Evolutionary conservation across 2,329 filamentous ascomycete genomes (phyloP), one percentile per base, ranked within the genome.

Genomic region (Alternaria longipes): DNA sequence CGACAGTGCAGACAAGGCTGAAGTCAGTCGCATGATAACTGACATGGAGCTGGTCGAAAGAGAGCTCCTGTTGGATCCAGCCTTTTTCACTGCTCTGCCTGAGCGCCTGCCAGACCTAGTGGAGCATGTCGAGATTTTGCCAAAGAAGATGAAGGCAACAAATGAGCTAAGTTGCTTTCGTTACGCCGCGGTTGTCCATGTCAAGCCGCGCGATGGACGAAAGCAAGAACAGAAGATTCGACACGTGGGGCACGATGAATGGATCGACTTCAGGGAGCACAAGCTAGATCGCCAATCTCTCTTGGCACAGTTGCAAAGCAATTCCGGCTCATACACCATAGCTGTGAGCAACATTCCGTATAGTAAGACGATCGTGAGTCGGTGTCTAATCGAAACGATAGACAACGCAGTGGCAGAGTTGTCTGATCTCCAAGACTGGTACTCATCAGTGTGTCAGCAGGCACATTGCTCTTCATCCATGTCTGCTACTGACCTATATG

Each of bases 151-250:
- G 61, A 59, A 50, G 14, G 61, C 54, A 9, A 64, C 54, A 1
- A 64, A 64, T 26, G 61, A 64, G 40, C 32, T 64, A 9, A 64
- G 61, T 38, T 64, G 41, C 26, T 64, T 56, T 32, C 57, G 58
- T 3, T 57, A 52, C 20, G 51, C 64, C 5, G 63, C 67, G 4
- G 58, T 57, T 3, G n/a, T 58, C 8, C n/a, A 58, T n/a, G 26
- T 12, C 8, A 20, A 20, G n/a, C 18, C 38, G 4, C 18, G n/a
- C 12, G 9, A 34, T 52, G n/a, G 2, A 2, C 38, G 26, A 14
- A n/a, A 41, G n/a, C 38, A 53, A 11, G 45, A 47, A 32, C 36
- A 38, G 7, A 40, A 40, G 32, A 34, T 34, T 34, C 32, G 32
- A 34, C 32, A 34, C 12, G 12, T 34, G 11, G 32, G 14, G 5